phyloP scores from a whole-genome alignment of 768 basidiomycete genomes.

The Rhodocollybia butyracea region DNA sequence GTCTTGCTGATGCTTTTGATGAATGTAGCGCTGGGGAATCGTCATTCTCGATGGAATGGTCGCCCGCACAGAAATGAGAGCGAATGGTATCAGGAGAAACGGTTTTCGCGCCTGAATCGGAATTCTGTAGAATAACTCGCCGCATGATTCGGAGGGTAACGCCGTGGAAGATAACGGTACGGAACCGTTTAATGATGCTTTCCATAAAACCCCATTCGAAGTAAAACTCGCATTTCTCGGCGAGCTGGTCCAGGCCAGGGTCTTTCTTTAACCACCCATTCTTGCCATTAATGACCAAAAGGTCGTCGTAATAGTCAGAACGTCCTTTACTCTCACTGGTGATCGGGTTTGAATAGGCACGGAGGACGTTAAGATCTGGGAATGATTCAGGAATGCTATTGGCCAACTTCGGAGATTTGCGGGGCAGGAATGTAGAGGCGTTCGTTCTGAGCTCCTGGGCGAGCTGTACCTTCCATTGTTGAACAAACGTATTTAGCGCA shows the following conservation, averaged over 20 bases:
- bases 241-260: slow-evolving; percentile 68
- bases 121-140: slow-evolving; percentile 62
- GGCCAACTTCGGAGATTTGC: slow-evolving; percentile 64
- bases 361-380: slow-evolving; percentile 69
- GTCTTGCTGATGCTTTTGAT: slow-evolving; percentile 31
- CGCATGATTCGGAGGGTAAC: slow-evolving; percentile 59
- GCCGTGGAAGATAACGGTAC: slow-evolving; percentile 68
- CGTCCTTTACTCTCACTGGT: slow-evolving; percentile 62
- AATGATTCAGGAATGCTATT: slow-evolving; percentile 63
- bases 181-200: slow-evolving; percentile 79
- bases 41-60: not conserved
- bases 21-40: slow-evolving; percentile 11
- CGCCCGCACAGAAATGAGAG: not conserved
- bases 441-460: slow-evolving; percentile 67
- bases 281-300: slow-evolving; percentile 8
- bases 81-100: not conserved
- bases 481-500: slow-evolving; percentile 51
- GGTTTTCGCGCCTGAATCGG: slow-evolving; percentile 40
- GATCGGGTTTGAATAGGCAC: slow-evolving; percentile 76
- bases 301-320: slow-evolving; percentile 29
- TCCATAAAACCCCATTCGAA: slow-evolving; percentile 24
- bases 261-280: slow-evolving; percentile 53
- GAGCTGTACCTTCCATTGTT: slow-evolving; percentile 60
- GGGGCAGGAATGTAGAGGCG: slow-evolving; percentile 56
- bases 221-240: slow-evolving; percentile 64